Base-by-base conservation (phyloP, 2,329 filamentous ascomycete genomes). In the Lachnellula cervina region DNA sequence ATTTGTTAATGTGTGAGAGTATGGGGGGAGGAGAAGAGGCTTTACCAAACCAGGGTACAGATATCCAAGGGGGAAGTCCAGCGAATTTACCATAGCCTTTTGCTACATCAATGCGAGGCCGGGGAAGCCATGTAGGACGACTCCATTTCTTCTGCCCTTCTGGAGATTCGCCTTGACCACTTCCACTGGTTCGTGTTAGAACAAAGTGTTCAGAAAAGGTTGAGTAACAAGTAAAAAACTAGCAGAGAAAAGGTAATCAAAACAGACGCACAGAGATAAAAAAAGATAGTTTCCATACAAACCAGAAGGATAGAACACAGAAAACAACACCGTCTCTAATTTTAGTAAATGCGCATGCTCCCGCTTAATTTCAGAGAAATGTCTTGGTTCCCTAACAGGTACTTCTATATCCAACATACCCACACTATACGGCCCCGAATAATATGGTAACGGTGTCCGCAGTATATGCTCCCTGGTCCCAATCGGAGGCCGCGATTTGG, bases 21-120 rank as follows among this genome's bases (percentile, higher is more conserved):
- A 19, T 7, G 35, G 32, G 49, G n/a, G 44, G 7, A 34, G 14
- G 17, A 11, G 13, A n/a, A 23, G 13, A 40, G 14, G 25, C 38
- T 34, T 7, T 16, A 58, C 78, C 76, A 63, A 86, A 80, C 53
- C 80, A 77, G 0, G 75, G 75, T 11, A 82, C 74, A 8, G 78
- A 75, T 0, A 78, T 69, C 44, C 73, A 64, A 8, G 77, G 72
- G 2, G 76, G 76, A 8, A 85, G 63, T 25, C 76, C 77, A 40
- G 82, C 75, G 64, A 86, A 87, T 54, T 78, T 79, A n/a, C 79
- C 81, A 66, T 86, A 87, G 1, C 82, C 84, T 60, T 79, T 77
- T 17, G 80, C 80, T 4, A 81, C 79, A 37, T 77, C 73, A 1
- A 77, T 54, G 38, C 83, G 72, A 3, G 84, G 83, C 45, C 81